Conservation (phyloP, 2,329 filamentous ascomycete species). For the Phoma sp. region DNA sequence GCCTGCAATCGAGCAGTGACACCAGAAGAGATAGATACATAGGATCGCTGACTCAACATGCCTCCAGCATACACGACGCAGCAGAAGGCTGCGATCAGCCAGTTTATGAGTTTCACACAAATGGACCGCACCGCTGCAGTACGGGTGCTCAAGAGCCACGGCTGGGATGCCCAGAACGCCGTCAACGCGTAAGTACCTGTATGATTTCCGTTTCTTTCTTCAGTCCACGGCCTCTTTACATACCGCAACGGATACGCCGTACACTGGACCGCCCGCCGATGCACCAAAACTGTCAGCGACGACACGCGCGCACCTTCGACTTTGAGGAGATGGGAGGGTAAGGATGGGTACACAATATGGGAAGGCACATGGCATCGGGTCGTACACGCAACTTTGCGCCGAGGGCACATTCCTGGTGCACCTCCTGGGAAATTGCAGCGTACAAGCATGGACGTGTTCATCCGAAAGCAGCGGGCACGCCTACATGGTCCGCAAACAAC, state of each 20-base stretch:
- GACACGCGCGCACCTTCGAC: neutral
- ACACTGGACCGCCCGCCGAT: neutral
- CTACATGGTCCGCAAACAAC: slow-evolving; percentile 9
- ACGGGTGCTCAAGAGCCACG: slow-evolving; percentile 54
- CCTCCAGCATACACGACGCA: slow-evolving; percentile 55
- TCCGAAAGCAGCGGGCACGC: slow-evolving; percentile 9
- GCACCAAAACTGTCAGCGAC: neutral
- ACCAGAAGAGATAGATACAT: slow-evolving; percentile 3
- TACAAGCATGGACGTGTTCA: neutral
- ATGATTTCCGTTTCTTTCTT: slow-evolving; percentile 2
- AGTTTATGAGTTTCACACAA: slow-evolving; percentile 56
- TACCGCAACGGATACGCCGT: neutral
- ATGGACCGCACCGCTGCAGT: slow-evolving; percentile 55
- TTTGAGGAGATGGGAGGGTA: neutral
- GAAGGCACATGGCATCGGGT: slow-evolving; percentile 7
- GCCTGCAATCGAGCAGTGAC: slow-evolving; percentile 2
- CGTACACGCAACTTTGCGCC: neutral
- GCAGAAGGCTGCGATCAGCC: slow-evolving; percentile 56
- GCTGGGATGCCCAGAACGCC: slow-evolving; percentile 55
- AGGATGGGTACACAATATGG: slow-evolving; percentile 2
- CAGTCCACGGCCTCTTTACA: neutral
- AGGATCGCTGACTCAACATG: slow-evolving; percentile 47
- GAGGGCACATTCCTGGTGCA: slow-evolving; percentile 11
- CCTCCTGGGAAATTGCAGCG: neutral
- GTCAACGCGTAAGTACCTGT: slow-evolving; percentile 55